Base-by-base conservation (phyloP, 2,329 filamentous ascomycete species). In the Aspergillus sp. region DNA sequence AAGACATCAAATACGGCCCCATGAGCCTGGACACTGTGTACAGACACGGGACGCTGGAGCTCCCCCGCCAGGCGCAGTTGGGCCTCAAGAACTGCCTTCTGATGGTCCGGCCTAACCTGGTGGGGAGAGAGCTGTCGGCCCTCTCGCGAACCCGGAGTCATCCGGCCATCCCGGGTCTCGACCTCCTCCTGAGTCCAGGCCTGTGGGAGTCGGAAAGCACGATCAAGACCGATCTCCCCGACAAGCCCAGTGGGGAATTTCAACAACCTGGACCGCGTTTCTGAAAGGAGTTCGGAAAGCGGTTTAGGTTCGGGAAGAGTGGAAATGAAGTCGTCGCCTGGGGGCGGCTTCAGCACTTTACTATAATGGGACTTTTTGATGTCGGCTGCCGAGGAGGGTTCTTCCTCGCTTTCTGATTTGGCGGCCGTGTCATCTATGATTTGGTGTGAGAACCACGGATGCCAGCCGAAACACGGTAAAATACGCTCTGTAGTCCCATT, bases 371-470 rank as follows among this genome's bases (percentile, higher is more conserved):
- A 50, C 5, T 76, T 67, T 50, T 79, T 75, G 3, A 72, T 67
- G 5, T 64, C 66, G 11, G 43, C 37, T 31, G 66, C 62, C 12
- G 53, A 44, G 23, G 35, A 9, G 27, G 37, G 23, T 2, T 11
- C 14, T 31, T 37, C 27, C n/a, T 37, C 19, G 27, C 9, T 57
- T 49, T 17, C 64, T 67, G 73, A 69, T 19, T 62, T 37, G 6
- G 50, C 46, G 15, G 55, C 41, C 3, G 50, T 60, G 53, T 84
- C 77, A 62, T 80, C 75, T 63, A 80, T 79, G 67, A 88, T 81
- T 59, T 86, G 83, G 66, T 88, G 80, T 0, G 85, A 84, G 68
- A 88, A 88, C 86, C 86, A 88, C 0, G 86, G 86, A 70, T 88
- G 86, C 86, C 86, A 88, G 39, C 86, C 86, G 68, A 88, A 88